Evolutionary conservation across 1,139 yeast species (phyloP), one percentile per base, ranked within the genome.

Genomic region (Zygosaccharomyces pseudobailii): DNA sequence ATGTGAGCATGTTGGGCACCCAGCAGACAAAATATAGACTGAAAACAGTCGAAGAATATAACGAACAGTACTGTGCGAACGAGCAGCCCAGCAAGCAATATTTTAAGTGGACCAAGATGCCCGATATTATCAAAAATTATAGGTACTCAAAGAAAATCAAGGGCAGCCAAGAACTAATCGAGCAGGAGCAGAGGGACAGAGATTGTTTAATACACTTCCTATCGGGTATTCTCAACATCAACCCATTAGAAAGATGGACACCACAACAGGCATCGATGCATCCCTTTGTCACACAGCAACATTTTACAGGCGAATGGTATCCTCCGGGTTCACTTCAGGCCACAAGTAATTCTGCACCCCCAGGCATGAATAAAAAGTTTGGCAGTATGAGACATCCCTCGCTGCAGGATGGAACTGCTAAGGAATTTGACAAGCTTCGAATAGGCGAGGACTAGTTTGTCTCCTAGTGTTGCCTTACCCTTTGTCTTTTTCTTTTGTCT

Each of bases 181-280:
- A 82, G 48, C 75, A 75, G 55, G 97, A 90, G 67, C 74, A 83
- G 72, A 76, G 75, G 46, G 88, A 87, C 56, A 72, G 97, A 43
- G 74, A 75, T 43, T 74, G 87, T 36, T 74, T 92, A 55, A 74
- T 84, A 32, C 96, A 90, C 65, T 88, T 92, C 61, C 73, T 92
- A 43, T 69, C 74, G 41, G 95, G 95, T 32, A 77, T 87, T 8
- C 71, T 92, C 50, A 87, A 84, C 57, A 69, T 88, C 62, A 90
- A 90, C 67, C 98, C 98, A 0, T 74, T 92, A 58, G 96, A 90
- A 65, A 76, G 99, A 58, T 84, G 96, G 82, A 88, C 97, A 0
- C 98, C 98, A 8, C 96, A 88, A 58, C 97, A 92, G 65, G 98
- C 97, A 0, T 74, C 85, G 22, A 74, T 81, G 67, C 98, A 94